Base-by-base conservation (phyloP, 768 basidiomycete genomes). In the Pulveroboletus ravenelii region DNA sequence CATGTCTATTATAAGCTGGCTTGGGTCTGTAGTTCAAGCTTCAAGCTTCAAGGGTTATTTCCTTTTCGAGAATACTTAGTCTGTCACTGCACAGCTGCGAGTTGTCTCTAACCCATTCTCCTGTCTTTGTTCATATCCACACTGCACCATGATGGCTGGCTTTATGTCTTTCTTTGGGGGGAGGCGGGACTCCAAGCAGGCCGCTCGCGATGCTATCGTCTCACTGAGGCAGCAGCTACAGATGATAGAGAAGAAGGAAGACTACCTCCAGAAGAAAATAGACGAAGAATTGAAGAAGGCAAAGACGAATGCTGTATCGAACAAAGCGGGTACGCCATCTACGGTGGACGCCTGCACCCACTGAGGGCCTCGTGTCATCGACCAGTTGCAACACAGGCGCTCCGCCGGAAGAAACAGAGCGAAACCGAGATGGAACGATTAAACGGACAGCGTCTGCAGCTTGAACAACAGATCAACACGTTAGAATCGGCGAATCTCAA, bases 221-320 rank as follows among this genome's bases (percentile, higher is more conserved):
- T 79, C 79, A 40, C 77, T 99, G 59, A 83, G 95, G 63, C 87
- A 95, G 72, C 93, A 98, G 68, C 79, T 97, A 55, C 82, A 91
- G 72, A 88, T 95, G 85, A 84, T 98, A 59, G 93, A 97, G 81
- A 99, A 97, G 91, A 97, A 95, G 78, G 96, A 97, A 75, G 95
- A 98, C 69, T 78, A 90, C 70, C 74, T 97, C 54, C 86, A 88
- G 78, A 93, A 89, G 82, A 93, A 94, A 83, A 89, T 96, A 57
- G 93, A 95, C 47, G 93, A 96, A 56, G 95, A 98, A 63, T 58
- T 83, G 61, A 85, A 84, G 78, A 95, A 91, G 74, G 96, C 96
- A 14, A 86, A 80, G 68, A 82, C 85, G 30, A 96, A 97, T 68
- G 94, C 92, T 40, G 90, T 95, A 43, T 82, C 87, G 45, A 98